phyloP scores from a whole-genome alignment of 1,139 yeast genomes.

The Torulaspora globosa region DNA sequence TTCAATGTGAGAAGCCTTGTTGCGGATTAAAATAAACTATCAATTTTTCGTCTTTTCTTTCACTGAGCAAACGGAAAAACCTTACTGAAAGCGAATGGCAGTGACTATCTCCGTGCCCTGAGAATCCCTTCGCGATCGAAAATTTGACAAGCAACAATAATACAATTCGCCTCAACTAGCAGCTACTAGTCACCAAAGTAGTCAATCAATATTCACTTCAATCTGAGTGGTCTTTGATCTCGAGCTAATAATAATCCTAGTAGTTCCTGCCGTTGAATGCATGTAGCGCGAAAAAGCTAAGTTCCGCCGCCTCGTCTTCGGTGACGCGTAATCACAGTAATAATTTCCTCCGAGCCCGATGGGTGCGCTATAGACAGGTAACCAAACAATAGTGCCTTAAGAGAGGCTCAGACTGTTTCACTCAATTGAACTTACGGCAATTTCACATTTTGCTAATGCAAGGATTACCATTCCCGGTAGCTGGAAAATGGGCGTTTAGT shows the following conservation, averaged over 20 bases:
- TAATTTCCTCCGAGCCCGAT: too few species aligned
- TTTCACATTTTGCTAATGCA: conserved; percentile 6
- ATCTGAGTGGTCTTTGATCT: background rate
- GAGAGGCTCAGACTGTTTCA: background rate
- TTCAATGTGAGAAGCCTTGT: background rate
- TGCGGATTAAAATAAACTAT: background rate
- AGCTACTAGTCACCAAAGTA: background rate
- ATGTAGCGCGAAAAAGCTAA: conserved; percentile 5
- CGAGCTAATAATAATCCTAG: conserved; percentile 5
- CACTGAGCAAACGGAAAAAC: conserved; percentile 2
- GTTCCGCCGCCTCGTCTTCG: conserved; percentile 1
- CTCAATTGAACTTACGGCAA: background rate
- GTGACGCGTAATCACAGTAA: background rate
- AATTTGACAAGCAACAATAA: background rate
- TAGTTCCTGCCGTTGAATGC: conserved; percentile 1
- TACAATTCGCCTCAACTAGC: background rate
- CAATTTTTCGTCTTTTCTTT: background rate
- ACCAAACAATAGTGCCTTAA: too few species aligned
- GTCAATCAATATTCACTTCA: background rate
- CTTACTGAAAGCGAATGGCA: conserved; percentile 4
- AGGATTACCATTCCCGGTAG: background rate
- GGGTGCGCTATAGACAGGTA: too few species aligned
- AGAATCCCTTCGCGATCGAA: background rate
- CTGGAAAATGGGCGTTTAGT: conserved; percentile 1
- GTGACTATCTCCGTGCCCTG: background rate